Conservation (phyloP, 2,329 filamentous ascomycete genomes). For the Paracoccidioides brasiliensis region DNA sequence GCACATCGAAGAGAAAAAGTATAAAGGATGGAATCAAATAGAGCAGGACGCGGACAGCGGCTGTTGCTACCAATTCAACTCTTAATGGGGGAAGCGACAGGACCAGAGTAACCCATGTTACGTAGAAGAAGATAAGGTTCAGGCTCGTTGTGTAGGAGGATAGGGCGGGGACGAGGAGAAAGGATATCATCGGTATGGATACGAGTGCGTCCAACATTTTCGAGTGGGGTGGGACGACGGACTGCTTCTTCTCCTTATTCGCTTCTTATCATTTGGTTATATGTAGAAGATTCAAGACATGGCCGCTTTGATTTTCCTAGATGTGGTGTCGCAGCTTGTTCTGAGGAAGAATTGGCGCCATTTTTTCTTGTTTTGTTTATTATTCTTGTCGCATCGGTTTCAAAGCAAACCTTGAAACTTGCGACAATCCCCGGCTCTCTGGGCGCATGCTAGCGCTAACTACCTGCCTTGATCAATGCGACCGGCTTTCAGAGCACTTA, state of each 20-base stretch:
- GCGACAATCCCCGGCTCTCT: no score
- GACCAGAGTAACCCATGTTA: conserved; percentile 78
- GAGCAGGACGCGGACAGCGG: conserved; percentile 54
- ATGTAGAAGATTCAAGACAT: not conserved
- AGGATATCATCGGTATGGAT: conserved; percentile 59
- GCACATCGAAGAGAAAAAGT: conserved; percentile 60
- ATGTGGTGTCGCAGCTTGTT: no score
- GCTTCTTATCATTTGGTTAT: no score
- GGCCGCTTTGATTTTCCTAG: no score
- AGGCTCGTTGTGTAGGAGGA: conserved; percentile 64
- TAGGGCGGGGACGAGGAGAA: conserved; percentile 47
- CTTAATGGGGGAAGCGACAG: conserved; percentile 61
- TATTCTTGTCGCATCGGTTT: no score
- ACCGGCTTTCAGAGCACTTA: no score
- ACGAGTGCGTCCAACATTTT: conserved; percentile 49
- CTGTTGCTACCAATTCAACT: conserved; percentile 60
- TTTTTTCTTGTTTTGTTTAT: no score
- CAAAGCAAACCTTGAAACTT: no score
- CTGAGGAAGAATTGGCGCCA: no score
- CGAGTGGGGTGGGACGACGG: not conserved
- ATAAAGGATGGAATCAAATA: conserved; percentile 60
- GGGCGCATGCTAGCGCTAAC: no score
- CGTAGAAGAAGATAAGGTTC: conserved; percentile 78
- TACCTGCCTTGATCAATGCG: no score
- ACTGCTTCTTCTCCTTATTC: no score